Conservation (phyloP, 148 eudicot genomes). For the Talinum fruticosum region DNA sequence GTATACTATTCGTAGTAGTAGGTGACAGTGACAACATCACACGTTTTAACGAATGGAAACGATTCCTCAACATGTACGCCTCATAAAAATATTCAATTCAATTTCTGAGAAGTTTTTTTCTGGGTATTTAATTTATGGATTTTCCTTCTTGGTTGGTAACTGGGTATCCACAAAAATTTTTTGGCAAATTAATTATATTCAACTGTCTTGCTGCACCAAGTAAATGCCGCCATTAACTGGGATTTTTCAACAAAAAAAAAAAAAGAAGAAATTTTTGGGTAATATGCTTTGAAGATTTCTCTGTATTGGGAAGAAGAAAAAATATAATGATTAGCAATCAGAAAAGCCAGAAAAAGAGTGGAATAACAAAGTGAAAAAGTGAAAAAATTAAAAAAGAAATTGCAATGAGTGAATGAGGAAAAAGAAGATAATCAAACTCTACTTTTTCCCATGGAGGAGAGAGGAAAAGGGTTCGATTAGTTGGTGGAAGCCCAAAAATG, state of each 20-base stretch:
- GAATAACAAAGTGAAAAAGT: slow-evolving; percentile 22
- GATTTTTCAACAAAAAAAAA: no score
- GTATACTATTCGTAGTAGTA: slow-evolving; percentile 39
- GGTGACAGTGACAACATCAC: slow-evolving; percentile 46
- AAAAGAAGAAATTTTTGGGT: neutral
- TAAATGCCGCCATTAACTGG: slow-evolving; percentile 23
- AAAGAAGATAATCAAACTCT: slow-evolving; percentile 23
- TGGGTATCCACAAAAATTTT: slow-evolving; percentile 28
- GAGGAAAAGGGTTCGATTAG: slow-evolving; percentile 19
- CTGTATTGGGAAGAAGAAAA: neutral
- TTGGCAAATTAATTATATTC: slow-evolving; percentile 19
- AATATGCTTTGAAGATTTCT: neutral
- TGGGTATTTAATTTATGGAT: slow-evolving; percentile 19
- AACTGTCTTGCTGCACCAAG: slow-evolving; percentile 22
- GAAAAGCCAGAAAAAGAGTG: slow-evolving; percentile 22
- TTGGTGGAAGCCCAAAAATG: slow-evolving; percentile 23
- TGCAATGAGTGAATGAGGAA: slow-evolving; percentile 21
- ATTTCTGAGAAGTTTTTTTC: slow-evolving; percentile 10
- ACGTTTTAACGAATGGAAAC: slow-evolving; percentile 32
- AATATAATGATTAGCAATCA: slow-evolving; percentile 16
- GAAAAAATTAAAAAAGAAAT: neutral
- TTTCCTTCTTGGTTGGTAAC: slow-evolving; percentile 24
- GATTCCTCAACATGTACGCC: slow-evolving; percentile 41
- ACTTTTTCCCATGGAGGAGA: slow-evolving; percentile 6
- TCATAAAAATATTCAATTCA: slow-evolving; percentile 5